These are phyloP conservation scores for Quercus wislizeni DNA, from an alignment of 306 rosid species.

Conservation along the genomic window DNA sequence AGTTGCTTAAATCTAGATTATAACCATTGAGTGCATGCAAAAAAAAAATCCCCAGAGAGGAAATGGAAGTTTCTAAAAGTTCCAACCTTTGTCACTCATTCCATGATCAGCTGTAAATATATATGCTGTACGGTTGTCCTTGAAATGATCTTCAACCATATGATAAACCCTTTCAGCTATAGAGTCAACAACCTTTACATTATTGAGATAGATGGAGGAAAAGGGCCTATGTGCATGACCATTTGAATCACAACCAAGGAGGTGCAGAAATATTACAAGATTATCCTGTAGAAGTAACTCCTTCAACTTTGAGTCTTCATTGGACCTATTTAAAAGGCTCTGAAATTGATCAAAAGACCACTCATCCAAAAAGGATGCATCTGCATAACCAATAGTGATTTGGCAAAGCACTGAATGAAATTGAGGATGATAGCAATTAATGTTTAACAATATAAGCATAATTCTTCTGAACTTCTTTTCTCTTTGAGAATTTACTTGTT, in stretches of 20 bases:
- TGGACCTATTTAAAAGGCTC: constrained; percentile 69
- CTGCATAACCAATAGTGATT: constrained; percentile 43
- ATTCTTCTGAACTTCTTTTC: background rate
- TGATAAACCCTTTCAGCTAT: constrained; percentile 78
- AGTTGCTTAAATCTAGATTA: background rate
- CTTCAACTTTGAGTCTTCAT: constrained; percentile 60
- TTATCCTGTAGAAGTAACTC: constrained; percentile 64
- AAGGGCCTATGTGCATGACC: constrained; percentile 92
- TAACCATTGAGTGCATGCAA: background rate
- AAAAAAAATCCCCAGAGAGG: constrained; percentile 1
- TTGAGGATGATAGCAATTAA: constrained; percentile 4
- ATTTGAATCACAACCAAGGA: constrained; percentile 91
- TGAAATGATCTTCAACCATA: constrained; percentile 68
- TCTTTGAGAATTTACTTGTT: background rate
- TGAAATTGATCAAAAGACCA: constrained; percentile 90
- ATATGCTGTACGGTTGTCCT: constrained; percentile 71
- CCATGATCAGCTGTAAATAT: constrained; percentile 94
- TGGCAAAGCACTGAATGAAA: constrained; percentile 12
- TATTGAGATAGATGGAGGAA: constrained; percentile 85
- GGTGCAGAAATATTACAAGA: constrained; percentile 75
- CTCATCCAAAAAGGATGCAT: constrained; percentile 89
- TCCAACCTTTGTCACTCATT: constrained; percentile 87
- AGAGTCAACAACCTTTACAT: constrained; percentile 82
- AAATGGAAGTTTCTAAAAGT: background rate
- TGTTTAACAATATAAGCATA: constrained; percentile 2